Percentiles rank a stretch among this genome's conserved stretches.
phyloP scores from a whole-genome alignment of 1,284 basidiomycete genomes.

The Microbotryomycetes sp. region DNA sequence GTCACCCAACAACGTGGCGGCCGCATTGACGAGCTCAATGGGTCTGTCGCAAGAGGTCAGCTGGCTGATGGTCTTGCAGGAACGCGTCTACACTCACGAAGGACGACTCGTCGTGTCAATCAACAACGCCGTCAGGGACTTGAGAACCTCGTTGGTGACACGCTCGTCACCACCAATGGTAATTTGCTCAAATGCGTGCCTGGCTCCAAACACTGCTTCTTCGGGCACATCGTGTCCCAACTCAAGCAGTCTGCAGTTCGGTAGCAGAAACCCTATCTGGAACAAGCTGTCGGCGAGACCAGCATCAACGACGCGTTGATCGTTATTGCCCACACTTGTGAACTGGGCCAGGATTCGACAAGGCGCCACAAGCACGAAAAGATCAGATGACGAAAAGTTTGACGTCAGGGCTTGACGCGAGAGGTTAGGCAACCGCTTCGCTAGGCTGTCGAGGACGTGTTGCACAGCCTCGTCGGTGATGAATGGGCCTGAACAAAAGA shows the following conservation, averaged over 20 bases:
- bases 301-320: constrained; percentile 12
- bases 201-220: constrained; percentile 18
- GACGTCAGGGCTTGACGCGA: background rate
- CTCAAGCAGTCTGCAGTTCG: background rate
- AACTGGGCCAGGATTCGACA: background rate
- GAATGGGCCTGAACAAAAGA: constrained; percentile 3
- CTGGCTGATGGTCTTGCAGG: background rate
- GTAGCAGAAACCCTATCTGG: constrained; percentile 14
- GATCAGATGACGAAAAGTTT: background rate
- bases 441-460: background rate
- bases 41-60: background rate
- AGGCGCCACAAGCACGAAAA: constrained; percentile 5
- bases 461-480: background rate
- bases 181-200: constrained; percentile 9
- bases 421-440: background rate
- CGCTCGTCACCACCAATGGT: background rate
- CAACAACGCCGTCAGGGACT: background rate
- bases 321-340: background rate
- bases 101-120: background rate
- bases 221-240: background rate
- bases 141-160: background rate
- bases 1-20: background rate
- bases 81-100: background rate
- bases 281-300: background rate
- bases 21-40: constrained; percentile 1